These are phyloP conservation scores for Aulographum hederae DNA, from an alignment of 2,329 filamentous ascomycete species.

Conservation along the genomic window DNA sequence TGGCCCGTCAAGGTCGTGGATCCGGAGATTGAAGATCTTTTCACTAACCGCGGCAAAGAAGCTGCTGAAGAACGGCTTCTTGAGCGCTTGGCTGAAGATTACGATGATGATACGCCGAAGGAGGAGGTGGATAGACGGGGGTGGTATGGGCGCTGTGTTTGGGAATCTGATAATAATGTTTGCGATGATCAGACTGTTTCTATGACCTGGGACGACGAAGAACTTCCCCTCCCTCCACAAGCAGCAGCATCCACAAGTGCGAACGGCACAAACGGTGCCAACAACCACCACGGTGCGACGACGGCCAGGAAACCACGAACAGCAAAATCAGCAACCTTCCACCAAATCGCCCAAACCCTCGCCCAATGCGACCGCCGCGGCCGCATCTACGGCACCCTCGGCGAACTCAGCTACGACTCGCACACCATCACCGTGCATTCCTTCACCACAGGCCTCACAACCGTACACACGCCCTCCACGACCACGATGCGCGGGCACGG, in stretches of 20 bases:
- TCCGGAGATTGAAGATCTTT: conserved; percentile 73
- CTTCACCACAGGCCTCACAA: conserved; percentile 41
- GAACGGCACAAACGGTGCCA: conserved; percentile 7
- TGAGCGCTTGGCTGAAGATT: conserved; percentile 32
- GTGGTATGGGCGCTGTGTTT: conserved; percentile 92
- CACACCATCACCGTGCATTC: conserved; percentile 56
- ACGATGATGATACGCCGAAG: conserved; percentile 33
- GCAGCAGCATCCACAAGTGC: conserved; percentile 7
- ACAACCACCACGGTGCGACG: conserved; percentile 1
- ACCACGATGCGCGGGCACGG: conserved; percentile 48
- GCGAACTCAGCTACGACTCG: conserved; percentile 77
- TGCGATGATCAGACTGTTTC: conserved; percentile 85
- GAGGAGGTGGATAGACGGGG: conserved; percentile 29
- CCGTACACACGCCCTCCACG: conserved; percentile 41
- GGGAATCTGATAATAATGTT: conserved; percentile 82
- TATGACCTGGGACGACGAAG: conserved; percentile 68
- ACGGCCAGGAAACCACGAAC: conserved; percentile 25
- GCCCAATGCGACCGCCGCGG: conserved; percentile 53
- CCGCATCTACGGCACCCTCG: conserved; percentile 67
- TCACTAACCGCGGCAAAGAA: conserved; percentile 23
- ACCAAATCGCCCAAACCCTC: conserved; percentile 42
- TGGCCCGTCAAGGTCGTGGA: conserved; percentile 88
- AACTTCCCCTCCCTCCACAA: conserved; percentile 17
- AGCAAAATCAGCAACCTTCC: conserved; percentile 73
- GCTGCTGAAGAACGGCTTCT: conserved; percentile 34